Conservation (phyloP, 2,329 filamentous ascomycete genomes). For the Teratosphaeria zuluensis region DNA sequence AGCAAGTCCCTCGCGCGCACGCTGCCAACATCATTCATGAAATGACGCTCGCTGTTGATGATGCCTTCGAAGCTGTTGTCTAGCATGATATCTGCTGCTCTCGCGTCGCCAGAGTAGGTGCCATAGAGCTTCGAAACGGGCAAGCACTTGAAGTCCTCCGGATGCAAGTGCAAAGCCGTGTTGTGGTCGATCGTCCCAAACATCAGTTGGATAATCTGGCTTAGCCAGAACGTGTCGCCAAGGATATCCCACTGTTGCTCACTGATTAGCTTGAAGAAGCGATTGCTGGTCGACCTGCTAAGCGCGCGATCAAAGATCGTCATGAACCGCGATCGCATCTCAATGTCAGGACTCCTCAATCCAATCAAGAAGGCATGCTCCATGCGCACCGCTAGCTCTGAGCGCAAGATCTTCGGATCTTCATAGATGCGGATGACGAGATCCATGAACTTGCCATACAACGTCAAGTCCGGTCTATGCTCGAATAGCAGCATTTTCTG, state of each 20-base stretch:
- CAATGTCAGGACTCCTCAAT: slow-evolving; percentile 81
- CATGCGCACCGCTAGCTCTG: slow-evolving; percentile 91
- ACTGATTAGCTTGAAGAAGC: slow-evolving; percentile 78
- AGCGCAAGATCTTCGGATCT: slow-evolving; percentile 87
- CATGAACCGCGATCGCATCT: slow-evolving; percentile 96
- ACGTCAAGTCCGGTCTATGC: slow-evolving; percentile 66
- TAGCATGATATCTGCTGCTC: slow-evolving; percentile 55
- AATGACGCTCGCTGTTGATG: slow-evolving; percentile 69
- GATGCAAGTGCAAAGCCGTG: slow-evolving; percentile 64
- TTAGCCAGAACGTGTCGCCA: slow-evolving; percentile 90
- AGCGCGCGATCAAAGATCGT: slow-evolving; percentile 90
- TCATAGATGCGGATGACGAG: slow-evolving; percentile 97
- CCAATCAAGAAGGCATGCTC: slow-evolving; percentile 98
- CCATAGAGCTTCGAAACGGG: slow-evolving; percentile 64
- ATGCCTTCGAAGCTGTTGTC: slow-evolving; percentile 77
- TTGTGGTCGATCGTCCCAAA: slow-evolving; percentile 85
- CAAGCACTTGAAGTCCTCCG: slow-evolving; percentile 73
- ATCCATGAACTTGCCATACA: slow-evolving; percentile 87
- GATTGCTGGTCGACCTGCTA: slow-evolving; percentile 81
- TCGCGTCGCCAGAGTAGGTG: slow-evolving; percentile 60
- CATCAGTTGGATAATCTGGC: slow-evolving; percentile 86
- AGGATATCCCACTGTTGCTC: slow-evolving; percentile 97
- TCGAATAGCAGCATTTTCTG: slow-evolving; percentile 99
- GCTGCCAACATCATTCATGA: slow-evolving; percentile 72
- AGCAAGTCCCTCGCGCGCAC: slow-evolving; percentile 81